A percentile compares a stretch with the other conserved stretches of the same genome.
Conservation (phyloP, 2,329 filamentous ascomycete genomes). For the Trichoderma afroharzianum region DNA sequence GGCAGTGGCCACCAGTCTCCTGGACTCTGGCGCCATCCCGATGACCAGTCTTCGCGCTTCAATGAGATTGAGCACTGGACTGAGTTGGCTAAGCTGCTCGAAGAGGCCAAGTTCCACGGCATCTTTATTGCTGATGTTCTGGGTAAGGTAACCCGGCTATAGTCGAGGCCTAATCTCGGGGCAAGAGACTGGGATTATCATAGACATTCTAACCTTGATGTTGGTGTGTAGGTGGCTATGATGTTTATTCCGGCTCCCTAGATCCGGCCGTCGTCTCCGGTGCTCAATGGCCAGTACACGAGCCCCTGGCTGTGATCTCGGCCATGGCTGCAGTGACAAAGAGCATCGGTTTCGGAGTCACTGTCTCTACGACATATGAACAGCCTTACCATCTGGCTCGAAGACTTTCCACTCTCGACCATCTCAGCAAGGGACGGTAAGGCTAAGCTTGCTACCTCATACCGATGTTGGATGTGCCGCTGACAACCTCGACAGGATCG, state of each 20-base stretch:
- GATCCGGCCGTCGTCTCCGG: constrained; percentile 59
- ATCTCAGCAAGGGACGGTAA: constrained; percentile 59
- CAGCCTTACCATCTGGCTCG: constrained; percentile 66
- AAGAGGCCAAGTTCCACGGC: constrained; percentile 33
- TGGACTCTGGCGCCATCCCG: constrained; percentile 56
- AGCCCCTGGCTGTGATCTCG: constrained; percentile 60
- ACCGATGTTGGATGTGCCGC: background rate
- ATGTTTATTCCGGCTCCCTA: constrained; percentile 63
- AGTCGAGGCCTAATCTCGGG: background rate
- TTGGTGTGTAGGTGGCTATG: constrained; percentile 53
- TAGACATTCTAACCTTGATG: background rate
- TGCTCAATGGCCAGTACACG: constrained; percentile 68
- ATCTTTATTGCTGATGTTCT: constrained; percentile 57
- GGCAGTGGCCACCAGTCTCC: constrained; percentile 46
- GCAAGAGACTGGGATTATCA: background rate
- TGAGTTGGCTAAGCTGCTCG: constrained; percentile 55
- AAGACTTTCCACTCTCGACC: constrained; percentile 63
- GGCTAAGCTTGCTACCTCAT: background rate
- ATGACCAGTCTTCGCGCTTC: constrained; percentile 60
- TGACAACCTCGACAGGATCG: constrained; percentile 36
- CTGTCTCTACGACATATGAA: constrained; percentile 67
- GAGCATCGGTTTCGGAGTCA: constrained; percentile 67
- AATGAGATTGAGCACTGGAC: constrained; percentile 60
- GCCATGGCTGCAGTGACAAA: constrained; percentile 69
- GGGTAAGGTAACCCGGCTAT: constrained; percentile 30